Percentiles rank a stretch among this genome's conserved stretches.
phyloP scores from a whole-genome alignment of 805 yeast genomes.

The Saturnispora hagleri region DNA sequence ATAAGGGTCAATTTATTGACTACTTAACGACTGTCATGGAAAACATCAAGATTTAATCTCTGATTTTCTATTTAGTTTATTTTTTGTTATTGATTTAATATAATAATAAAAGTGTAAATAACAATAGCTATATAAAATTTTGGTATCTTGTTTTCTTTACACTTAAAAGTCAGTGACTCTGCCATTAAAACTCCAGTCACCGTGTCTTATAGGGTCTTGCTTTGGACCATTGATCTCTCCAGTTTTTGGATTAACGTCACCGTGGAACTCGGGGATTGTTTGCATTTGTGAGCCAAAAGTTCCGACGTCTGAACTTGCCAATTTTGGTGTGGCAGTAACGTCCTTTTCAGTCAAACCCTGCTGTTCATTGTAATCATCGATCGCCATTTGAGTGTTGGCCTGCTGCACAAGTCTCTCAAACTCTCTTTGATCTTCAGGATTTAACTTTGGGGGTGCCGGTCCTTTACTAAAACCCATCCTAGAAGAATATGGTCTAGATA shows the following conservation, averaged over 20 bases:
- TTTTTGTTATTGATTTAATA: no score
- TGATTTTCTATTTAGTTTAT: neutral
- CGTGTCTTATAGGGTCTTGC: slow-evolving; percentile 80
- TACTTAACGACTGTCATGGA: slow-evolving; percentile 8
- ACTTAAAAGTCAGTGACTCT: slow-evolving; percentile 84
- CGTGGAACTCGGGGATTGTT: slow-evolving; percentile 91
- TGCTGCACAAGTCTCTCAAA: slow-evolving; percentile 77
- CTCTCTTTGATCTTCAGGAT: slow-evolving; percentile 78
- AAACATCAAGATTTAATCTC: neutral
- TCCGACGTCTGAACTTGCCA: slow-evolving; percentile 40
- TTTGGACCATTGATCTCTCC: slow-evolving; percentile 98
- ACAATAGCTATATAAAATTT: neutral
- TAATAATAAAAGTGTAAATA: no score
- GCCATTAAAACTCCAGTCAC: slow-evolving; percentile 93
- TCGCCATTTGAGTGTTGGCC: slow-evolving; percentile 71
- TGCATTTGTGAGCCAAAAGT: slow-evolving; percentile 56
- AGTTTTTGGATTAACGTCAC: slow-evolving; percentile 83
- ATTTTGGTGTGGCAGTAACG: slow-evolving; percentile 24
- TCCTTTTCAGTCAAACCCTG: slow-evolving; percentile 21
- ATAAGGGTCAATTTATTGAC: slow-evolving; percentile 11
- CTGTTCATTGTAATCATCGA: slow-evolving; percentile 56
- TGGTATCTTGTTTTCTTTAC: neutral
- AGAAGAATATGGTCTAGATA: slow-evolving; percentile 6
- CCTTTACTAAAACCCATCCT: slow-evolving; percentile 14
- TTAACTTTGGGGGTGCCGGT: slow-evolving; percentile 62